Percentiles rank a stretch among this genome's conserved stretches.
phyloP scores from a whole-genome alignment of 2,329 filamentous ascomycete species.

The Zasmidium angulare region DNA sequence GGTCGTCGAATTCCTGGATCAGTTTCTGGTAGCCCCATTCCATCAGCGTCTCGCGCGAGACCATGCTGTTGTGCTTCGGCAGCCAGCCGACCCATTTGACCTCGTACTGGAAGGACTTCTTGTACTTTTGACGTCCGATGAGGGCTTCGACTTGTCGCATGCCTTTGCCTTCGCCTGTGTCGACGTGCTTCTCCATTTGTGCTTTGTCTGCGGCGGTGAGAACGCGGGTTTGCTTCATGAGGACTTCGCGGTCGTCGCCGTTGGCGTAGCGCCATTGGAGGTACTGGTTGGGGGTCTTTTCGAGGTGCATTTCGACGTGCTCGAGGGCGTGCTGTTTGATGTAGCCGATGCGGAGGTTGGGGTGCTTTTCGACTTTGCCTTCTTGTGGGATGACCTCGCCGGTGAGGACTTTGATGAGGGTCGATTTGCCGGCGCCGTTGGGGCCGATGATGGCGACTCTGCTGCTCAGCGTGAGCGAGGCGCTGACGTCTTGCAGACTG shows the following conservation, averaged over 20 bases:
- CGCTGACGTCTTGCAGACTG: conserved; percentile 83
- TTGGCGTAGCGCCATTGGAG: conserved; percentile 98
- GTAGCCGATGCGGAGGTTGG: conserved; percentile 97
- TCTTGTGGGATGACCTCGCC: conserved; percentile 81
- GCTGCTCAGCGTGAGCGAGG: conserved; percentile 82
- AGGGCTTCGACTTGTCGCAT: conserved; percentile 77
- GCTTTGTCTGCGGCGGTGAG: conserved; percentile 79
- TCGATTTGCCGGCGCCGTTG: conserved; percentile 98
- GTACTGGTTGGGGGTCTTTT: conserved; percentile 99
- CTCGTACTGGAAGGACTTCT: conserved; percentile 99
- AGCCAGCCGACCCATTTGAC: conserved; percentile 89
- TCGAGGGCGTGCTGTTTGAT: conserved; percentile 99
- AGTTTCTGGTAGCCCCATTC: conserved; percentile 89
- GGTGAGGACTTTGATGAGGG: conserved; percentile 94
- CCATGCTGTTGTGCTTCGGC: conserved; percentile 89
- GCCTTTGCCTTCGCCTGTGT: conserved; percentile 80
- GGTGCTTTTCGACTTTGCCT: conserved; percentile 95
- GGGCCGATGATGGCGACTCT: conserved; percentile 94
- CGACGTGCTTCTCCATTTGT: conserved; percentile 89
- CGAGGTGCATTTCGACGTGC: conserved; percentile 98
- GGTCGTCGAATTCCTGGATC: conserved; percentile 96
- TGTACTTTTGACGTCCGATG: conserved; percentile 96
- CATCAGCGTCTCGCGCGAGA: conserved; percentile 86
- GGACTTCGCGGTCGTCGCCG: conserved; percentile 93
- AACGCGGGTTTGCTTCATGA: conserved; percentile 95